Base-by-base conservation (phyloP, 768 basidiomycete species). In the Boletus rex-veris region DNA sequence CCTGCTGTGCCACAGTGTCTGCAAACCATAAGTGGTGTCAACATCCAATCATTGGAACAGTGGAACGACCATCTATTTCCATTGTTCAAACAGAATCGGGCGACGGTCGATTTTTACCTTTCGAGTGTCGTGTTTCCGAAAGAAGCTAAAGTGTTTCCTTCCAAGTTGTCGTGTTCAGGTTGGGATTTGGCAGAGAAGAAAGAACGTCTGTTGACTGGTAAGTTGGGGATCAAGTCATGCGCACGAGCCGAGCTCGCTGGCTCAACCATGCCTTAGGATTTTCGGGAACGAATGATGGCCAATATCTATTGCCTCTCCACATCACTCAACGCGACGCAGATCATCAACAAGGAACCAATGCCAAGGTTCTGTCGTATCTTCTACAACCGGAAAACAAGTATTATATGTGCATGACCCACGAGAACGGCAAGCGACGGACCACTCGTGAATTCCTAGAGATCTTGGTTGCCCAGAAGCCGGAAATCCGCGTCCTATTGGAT, bases 401-500 rank as follows among this genome's bases (percentile, higher is more conserved):
- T 56, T 57, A 66, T 54, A 61, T 53, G 35, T 60, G 54, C 16
- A 39, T 53, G 24, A 35, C 54, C 18, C 45, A 35, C 26, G 37
- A 37, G 15, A 50, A 49, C 10, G 60, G 66, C 24, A 31, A 48
- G 21, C 60, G 67, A 14, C 56, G 53, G n/a, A 54, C 46, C 7
- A 45, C 67, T 0, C 9, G 7, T 1, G 35, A 59, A 21, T 48
- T 71, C 54, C 53, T 79, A 26, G 11, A 58, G 5, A 49, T 67
- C 21, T 19, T 83, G 6, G 67, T 71, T 11, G 14, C 54, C 2
- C 71, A 77, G 55, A 47, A 47, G 0, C 75, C 74, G 1, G 63
- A 68, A n/a, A 68, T 81, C 19, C 71, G 70, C 16, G 79, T 82
- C 10, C 64, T 82, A 19, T 62, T 82, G 11, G 81, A 82, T 48